phyloP scores from a whole-genome alignment of 2,329 filamentous ascomycete species.

The Conoideocrella luteorostrata region DNA sequence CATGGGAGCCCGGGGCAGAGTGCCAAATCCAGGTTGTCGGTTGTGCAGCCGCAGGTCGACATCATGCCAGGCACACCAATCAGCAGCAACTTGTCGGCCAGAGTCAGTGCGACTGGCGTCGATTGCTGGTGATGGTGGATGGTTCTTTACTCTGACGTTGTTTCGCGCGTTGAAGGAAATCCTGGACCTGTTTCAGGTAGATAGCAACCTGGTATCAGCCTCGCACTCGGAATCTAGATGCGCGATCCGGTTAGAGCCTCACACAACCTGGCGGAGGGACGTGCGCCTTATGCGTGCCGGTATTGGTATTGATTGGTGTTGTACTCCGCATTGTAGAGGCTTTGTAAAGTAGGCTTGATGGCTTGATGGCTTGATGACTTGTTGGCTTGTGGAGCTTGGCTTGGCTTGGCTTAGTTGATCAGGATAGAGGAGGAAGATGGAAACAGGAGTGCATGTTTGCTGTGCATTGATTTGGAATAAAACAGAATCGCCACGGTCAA shows the following conservation, averaged over 20 bases:
- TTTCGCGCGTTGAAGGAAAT: conserved; percentile 7
- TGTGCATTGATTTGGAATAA: too few species aligned
- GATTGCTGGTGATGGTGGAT: background rate
- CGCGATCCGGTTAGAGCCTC: conserved; percentile 9
- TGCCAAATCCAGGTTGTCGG: conserved; percentile 2
- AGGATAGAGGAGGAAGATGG: too few species aligned
- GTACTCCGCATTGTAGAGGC: background rate
- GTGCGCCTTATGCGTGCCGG: conserved; percentile 2
- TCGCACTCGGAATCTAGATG: conserved; percentile 10
- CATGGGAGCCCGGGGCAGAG: background rate
- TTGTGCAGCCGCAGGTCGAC: background rate
- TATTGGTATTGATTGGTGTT: background rate
- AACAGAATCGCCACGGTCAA: too few species aligned
- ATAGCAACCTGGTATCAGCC: conserved; percentile 11
- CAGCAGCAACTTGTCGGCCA: background rate
- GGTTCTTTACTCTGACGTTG: conserved; percentile 2
- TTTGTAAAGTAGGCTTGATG: background rate
- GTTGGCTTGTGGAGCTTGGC: too few species aligned
- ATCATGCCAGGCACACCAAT: conserved; percentile 19
- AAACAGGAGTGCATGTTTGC: too few species aligned
- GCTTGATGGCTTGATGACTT: too few species aligned
- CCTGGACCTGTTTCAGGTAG: conserved; percentile 14
- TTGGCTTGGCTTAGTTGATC: too few species aligned
- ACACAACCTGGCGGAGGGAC: conserved; percentile 4
- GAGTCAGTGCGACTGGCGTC: background rate